Conservation (phyloP, 768 basidiomycete genomes). For the Trametes cingulata region DNA sequence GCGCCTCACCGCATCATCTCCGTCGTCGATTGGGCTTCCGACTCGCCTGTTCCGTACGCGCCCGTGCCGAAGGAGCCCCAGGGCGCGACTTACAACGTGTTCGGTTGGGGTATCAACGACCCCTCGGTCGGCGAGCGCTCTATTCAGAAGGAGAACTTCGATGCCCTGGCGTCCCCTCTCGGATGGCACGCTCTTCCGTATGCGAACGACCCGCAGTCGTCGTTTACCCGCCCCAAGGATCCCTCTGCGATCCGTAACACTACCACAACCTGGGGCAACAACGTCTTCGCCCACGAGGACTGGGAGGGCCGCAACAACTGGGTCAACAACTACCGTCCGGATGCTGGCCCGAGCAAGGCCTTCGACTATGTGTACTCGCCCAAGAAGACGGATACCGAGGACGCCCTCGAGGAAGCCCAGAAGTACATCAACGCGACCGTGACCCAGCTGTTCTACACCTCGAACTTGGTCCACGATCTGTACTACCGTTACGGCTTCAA, state of each 20-base stretch:
- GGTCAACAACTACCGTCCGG: conserved; percentile 78
- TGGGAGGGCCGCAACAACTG: conserved; percentile 73
- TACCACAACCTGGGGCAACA: conserved; percentile 86
- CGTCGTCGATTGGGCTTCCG: conserved; percentile 94
- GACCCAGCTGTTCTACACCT: conserved; percentile 87
- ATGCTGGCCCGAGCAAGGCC: conserved; percentile 50
- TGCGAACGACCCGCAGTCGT: conserved; percentile 59
- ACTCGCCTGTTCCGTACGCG: conserved; percentile 51
- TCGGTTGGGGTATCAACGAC: conserved; percentile 84
- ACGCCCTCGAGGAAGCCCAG: conserved; percentile 71
- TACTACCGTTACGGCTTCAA: conserved; percentile 89
- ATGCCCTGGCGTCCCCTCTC: conserved; percentile 75
- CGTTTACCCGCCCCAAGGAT: conserved; percentile 22
- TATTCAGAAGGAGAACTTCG: conserved; percentile 65
- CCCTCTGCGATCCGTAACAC: conserved; percentile 48
- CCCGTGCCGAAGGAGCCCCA: conserved; percentile 34
- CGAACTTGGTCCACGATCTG: conserved; percentile 79
- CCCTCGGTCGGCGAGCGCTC: conserved; percentile 68
- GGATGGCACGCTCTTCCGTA: conserved; percentile 92
- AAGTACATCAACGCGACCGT: conserved; percentile 85
- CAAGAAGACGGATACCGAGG: conserved; percentile 50
- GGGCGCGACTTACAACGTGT: conserved; percentile 63
- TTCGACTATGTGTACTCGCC: conserved; percentile 83
- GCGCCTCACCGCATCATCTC: conserved; percentile 81
- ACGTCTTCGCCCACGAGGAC: conserved; percentile 93